phyloP scores from a whole-genome alignment of 1,284 basidiomycete species.

The Irpex sp. region DNA sequence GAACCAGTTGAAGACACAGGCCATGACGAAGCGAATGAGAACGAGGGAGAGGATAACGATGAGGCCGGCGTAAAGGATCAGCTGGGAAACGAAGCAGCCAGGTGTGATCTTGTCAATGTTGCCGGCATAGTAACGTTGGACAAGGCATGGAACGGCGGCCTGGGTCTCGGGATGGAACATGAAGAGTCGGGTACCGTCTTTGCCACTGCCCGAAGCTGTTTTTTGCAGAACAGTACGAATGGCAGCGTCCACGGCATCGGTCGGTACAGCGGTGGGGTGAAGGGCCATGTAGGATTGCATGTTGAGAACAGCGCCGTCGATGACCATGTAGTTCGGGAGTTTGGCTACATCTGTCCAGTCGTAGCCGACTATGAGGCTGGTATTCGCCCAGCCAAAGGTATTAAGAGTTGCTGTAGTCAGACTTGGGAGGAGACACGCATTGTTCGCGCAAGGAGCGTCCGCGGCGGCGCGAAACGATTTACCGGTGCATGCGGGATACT shows the following conservation, averaged over 20 bases:
- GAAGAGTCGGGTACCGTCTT: slow-evolving; percentile 89
- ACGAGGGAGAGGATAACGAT: slow-evolving; percentile 91
- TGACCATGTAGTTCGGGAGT: slow-evolving; percentile 73
- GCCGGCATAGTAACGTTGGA: slow-evolving; percentile 85
- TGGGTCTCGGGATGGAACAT: slow-evolving; percentile 66
- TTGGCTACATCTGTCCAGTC: slow-evolving; percentile 81
- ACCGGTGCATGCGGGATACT: slow-evolving; percentile 63
- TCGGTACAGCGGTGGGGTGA: slow-evolving; percentile 64
- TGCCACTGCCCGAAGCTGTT: slow-evolving; percentile 56
- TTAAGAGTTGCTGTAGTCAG: slow-evolving; percentile 58
- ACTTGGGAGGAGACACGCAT: slow-evolving; percentile 57
- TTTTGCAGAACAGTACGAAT: slow-evolving; percentile 72
- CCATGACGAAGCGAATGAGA: slow-evolving; percentile 92
- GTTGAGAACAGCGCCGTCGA: slow-evolving; percentile 95
- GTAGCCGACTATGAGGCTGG: slow-evolving; percentile 73
- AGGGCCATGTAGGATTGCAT: slow-evolving; percentile 82
- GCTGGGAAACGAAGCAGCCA: slow-evolving; percentile 88
- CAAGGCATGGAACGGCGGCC: slow-evolving; percentile 74
- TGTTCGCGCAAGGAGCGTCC: slow-evolving; percentile 67
- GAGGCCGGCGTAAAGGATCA: slow-evolving; percentile 91
- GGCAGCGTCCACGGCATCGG: slow-evolving; percentile 80
- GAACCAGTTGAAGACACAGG: slow-evolving; percentile 96
- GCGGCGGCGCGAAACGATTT: slow-evolving; percentile 66
- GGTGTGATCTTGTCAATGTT: slow-evolving; percentile 96
- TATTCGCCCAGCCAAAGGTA: slow-evolving; percentile 61